Evolutionary conservation across 176 grass and related monocot species (phyloP), one percentile per base, ranked within the genome.

Genomic region (Hsuehochloa calcarea): DNA sequence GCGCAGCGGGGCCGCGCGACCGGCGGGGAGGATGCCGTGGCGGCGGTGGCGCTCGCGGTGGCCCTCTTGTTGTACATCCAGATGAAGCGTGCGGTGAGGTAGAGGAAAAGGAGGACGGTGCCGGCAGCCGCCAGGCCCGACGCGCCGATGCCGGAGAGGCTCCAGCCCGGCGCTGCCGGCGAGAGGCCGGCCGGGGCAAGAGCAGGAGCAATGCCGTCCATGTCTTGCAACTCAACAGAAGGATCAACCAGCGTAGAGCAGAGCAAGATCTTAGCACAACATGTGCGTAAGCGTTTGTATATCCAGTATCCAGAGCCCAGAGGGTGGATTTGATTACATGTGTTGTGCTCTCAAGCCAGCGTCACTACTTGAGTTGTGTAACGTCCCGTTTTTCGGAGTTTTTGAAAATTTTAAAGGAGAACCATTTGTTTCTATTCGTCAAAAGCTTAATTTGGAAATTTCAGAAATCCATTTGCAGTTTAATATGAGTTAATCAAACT

Each of bases 81-180:
- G 81, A 86, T 23, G 80, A 88, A 91, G 44, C 82, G 74, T 2
- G 46, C 64, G 19, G 68, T 6, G 19, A 80, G 56, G 60, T 65
- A 88, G 40, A 91, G 40, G 47, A 85, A 63, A 22, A 88, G 31
- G 55, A 88, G 46, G 55, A 85, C 67, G n/a, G 84, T 11, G 44
- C 55, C 4, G 20, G 72, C 64, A 1, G 75, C 85, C n/a, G 78
- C 72, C 37, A 87, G 47, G n/a, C n/a, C 37, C 61, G 83, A 44
- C 16, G 47, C 8, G 47, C 61, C 46, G 61, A 4, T 2, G 73
- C 39, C 4, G 1, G 83, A 77, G 49, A 85, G 14, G 8, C 35
- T 43, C 73, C 23, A 44, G 27, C 43, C 11, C 14, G 25, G 11
- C 34, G 1, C 73, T 37, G 5, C 67, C 52, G 17, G 25, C 15